Evolutionary conservation across 768 basidiomycete genomes (phyloP), one percentile per base, ranked within the genome.

Genomic region (Nidularia pulvinata): DNA sequence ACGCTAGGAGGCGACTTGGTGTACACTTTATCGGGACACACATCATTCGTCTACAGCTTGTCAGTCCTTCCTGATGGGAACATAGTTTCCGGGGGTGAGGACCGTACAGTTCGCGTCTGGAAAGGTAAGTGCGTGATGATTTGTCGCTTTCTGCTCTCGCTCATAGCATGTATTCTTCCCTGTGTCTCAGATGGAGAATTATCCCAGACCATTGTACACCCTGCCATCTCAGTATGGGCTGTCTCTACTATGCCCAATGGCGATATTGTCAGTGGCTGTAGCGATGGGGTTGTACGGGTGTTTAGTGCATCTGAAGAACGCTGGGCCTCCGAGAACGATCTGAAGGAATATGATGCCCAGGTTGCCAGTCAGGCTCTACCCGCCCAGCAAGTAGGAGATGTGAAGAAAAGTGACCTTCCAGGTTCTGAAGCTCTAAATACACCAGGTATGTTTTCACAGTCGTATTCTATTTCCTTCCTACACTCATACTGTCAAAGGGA

Each of bases 151-250:
- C 47, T 45, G 10, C 19, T 32, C 35, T 22, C 36, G 30, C 25
- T 43, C 11, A 30, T 7, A 6, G 25, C 45, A 4, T 42, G 32
- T 33, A 35, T 48, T 25, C 13, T 33, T 49, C 10, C n/a, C 9
- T 19, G 9, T 42, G 36, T 51, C 33, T 33, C 59, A 92, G 95
- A 93, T 58, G 95, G 92, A 11, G 91, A 94, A 68, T 91, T 91
- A 59, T 69, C 81, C 5, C 96, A 99, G 69, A 90, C 89, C 7
- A 85, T 99, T 55, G 82, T 91, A 7, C 94, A 97, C 63, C 95
- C 97, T 6, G 93, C 93, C 6, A 92, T 96, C 52, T 98, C 96
- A n/a, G 92, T 99, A 2, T 99, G 97, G 97, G 75, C 91, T 2
- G 92, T 96, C 13, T 86, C 91, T 1, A 80, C 86, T 5, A 86